Evolutionary conservation across 75 land plant species (phyloP), one percentile per base, ranked within the genome.

Genomic region (Cupressus sempervirens): DNA sequence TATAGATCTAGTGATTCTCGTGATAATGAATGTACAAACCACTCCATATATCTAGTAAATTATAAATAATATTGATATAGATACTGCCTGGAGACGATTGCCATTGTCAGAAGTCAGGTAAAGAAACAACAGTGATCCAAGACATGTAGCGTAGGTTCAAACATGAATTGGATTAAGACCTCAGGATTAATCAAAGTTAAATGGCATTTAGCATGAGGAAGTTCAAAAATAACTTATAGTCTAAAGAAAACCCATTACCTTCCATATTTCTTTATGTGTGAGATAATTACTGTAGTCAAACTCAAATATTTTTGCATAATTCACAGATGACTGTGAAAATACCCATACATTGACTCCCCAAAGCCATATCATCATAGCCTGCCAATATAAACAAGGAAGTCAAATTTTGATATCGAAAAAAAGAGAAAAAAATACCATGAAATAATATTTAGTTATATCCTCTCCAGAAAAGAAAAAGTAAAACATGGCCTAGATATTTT

Each of bases 291-390:
- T 92, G 74, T 89, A 96, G 87, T 96, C 99, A 15, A 98, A 90
- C 43, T 98, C 99, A 92, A 98, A 98, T 52, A 96, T 91, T 86
- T 94, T 96, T 75, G 92, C 88, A 93, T 98, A 98, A 82, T 88
- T 93, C 58, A 98, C 86, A 68, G 89, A 91, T 35, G 94, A 91
- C 20, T 89, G 88, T 77, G 94, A 73, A 91, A 98, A 98, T 45
- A 91, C 94, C 94, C 95, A 96, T 77, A 96, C 81, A 85, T 98
- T 98, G 65, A 94, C 85, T 85, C 99, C 99, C 99, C 99, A 98
- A 20, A 98, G 93, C 95, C 99, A 98, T 84, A 98, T 91, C 93
- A 92, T 93, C 91, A 91, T 80, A 41, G 96, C 91, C 99, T 98
- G 92, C 84, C 92, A 91, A 32, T 20, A 13, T 82, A 12, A 82